These are phyloP conservation scores for Marasmius sp. DNA, from an alignment of 1,284 basidiomycete species.

Conservation along the genomic window DNA sequence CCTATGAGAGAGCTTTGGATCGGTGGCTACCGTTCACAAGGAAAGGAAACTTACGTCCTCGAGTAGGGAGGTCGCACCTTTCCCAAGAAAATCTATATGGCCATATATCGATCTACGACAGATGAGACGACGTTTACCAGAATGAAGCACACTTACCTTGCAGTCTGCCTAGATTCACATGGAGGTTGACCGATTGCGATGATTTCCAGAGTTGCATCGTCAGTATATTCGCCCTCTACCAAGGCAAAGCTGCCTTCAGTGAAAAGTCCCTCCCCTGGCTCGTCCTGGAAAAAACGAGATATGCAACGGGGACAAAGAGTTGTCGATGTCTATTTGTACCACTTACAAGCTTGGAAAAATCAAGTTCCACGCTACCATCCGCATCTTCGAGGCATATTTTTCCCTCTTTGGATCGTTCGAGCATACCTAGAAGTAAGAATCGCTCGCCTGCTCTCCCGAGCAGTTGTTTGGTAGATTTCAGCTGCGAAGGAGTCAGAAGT, in stretches of 20 bases:
- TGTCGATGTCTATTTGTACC: background rate
- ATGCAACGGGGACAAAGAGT: slow-evolving; percentile 8
- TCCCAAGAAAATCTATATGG: slow-evolving; percentile 93
- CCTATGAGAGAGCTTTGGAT: slow-evolving; percentile 35
- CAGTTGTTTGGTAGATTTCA: slow-evolving; percentile 95
- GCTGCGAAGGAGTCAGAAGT: slow-evolving; percentile 39
- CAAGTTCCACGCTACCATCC: slow-evolving; percentile 88
- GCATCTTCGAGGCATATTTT: slow-evolving; percentile 90
- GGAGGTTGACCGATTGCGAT: slow-evolving; percentile 97
- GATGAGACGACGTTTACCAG: slow-evolving; percentile 1
- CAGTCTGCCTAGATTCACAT: slow-evolving; percentile 82
- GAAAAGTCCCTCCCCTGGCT: slow-evolving; percentile 94
- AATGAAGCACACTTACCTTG: slow-evolving; percentile 53
- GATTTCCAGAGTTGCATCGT: slow-evolving; percentile 86
- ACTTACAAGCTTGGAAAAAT: slow-evolving; percentile 84
- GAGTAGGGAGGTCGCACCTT: slow-evolving; percentile 86
- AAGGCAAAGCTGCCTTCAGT: slow-evolving; percentile 96
- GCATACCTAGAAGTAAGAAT: slow-evolving; percentile 94
- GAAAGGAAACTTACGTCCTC: slow-evolving; percentile 75
- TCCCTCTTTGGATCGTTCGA: slow-evolving; percentile 88
- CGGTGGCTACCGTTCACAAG: background rate
- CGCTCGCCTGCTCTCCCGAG: slow-evolving; percentile 88
- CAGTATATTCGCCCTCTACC: slow-evolving; percentile 95
- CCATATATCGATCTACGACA: slow-evolving; percentile 79
- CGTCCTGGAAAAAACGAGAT: slow-evolving; percentile 54